A percentile compares a stretch with the other conserved stretches of the same genome.
Evolutionary conservation across 805 yeast species (phyloP).

Genomic region (Zygoascus bituminiphila): DNA sequence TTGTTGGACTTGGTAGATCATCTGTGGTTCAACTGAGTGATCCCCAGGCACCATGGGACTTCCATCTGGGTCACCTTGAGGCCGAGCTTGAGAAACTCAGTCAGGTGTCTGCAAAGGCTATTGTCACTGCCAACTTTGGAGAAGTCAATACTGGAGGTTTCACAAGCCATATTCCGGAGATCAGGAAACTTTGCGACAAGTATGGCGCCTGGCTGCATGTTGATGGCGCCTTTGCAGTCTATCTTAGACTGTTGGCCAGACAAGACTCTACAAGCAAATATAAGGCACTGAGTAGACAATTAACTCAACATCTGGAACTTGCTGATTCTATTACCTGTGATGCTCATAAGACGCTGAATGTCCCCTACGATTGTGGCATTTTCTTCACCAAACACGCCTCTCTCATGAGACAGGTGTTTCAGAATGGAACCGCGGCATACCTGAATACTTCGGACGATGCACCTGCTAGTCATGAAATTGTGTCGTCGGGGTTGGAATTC

Average conservation of each 20-base stretch:
- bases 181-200: slow-evolving; percentile 15
- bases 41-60: slow-evolving; percentile 13
- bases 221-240: slow-evolving; percentile 22
- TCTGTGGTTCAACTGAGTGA: slow-evolving; percentile 7
- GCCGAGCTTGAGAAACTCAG: neutral
- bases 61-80: slow-evolving; percentile 13
- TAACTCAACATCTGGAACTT: slow-evolving; percentile 16
- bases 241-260: slow-evolving; percentile 8
- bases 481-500: neutral
- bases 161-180: slow-evolving; percentile 9
- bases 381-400: slow-evolving; percentile 9
- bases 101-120: neutral
- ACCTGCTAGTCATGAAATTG: neutral
- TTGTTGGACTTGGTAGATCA: slow-evolving; percentile 19
- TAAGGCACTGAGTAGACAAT: slow-evolving; percentile 5
- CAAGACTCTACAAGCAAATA: slow-evolving; percentile 4
- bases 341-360: slow-evolving; percentile 21
- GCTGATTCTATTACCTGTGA: slow-evolving; percentile 22
- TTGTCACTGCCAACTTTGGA: slow-evolving; percentile 18
- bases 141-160: slow-evolving; percentile 22
- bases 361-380: slow-evolving; percentile 22
- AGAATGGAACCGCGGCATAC: slow-evolving; percentile 20
- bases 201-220: slow-evolving; percentile 21
- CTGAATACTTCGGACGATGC: slow-evolving; percentile 4
- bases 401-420: slow-evolving; percentile 12